Evolutionary conservation across 768 basidiomycete species (phyloP).

Genomic region (Sarcomyxa edulis): DNA sequence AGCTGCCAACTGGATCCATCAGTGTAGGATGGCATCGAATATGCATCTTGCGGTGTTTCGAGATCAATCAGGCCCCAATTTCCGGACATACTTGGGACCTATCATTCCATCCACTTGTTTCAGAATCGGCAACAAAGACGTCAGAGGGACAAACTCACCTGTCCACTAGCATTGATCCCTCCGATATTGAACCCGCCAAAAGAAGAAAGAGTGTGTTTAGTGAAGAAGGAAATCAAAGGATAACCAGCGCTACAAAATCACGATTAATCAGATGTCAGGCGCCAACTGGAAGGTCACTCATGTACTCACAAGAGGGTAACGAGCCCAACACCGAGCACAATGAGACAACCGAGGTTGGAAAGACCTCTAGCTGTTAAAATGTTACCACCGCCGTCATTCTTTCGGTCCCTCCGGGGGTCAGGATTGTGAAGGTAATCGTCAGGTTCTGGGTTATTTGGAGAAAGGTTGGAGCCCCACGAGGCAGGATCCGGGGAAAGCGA

Average conservation of each 20-base stretch:
- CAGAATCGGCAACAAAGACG: background rate
- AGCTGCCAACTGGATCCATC: slow-evolving; percentile 57
- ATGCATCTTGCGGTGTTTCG: slow-evolving; percentile 62
- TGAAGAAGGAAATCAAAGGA: slow-evolving; percentile 56
- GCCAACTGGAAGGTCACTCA: no score
- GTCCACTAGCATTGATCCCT: slow-evolving; percentile 72
- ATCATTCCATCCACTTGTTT: slow-evolving; percentile 4
- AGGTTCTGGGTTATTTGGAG: slow-evolving; percentile 48
- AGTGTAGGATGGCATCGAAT: slow-evolving; percentile 45
- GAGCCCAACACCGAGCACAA: slow-evolving; percentile 47
- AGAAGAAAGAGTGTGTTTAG: slow-evolving; percentile 33
- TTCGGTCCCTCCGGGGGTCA: slow-evolving; percentile 57
- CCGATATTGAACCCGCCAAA: slow-evolving; percentile 69
- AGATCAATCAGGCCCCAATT: slow-evolving; percentile 70
- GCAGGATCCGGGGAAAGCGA: slow-evolving; percentile 70
- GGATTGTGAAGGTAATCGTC: slow-evolving; percentile 76
- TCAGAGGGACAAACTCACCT: slow-evolving; percentile 31
- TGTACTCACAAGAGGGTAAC: slow-evolving; percentile 54
- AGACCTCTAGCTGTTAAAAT: slow-evolving; percentile 68
- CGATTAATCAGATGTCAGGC: slow-evolving; percentile 4
- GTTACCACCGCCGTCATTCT: slow-evolving; percentile 51
- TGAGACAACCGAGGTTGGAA: slow-evolving; percentile 65
- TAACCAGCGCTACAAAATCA: slow-evolving; percentile 48
- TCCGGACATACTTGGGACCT: slow-evolving; percentile 58
- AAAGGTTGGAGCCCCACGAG: slow-evolving; percentile 67